Evolutionary conservation across 2,329 filamentous ascomycete species (phyloP).

Genomic region (Neoarthrinium moseri): DNA sequence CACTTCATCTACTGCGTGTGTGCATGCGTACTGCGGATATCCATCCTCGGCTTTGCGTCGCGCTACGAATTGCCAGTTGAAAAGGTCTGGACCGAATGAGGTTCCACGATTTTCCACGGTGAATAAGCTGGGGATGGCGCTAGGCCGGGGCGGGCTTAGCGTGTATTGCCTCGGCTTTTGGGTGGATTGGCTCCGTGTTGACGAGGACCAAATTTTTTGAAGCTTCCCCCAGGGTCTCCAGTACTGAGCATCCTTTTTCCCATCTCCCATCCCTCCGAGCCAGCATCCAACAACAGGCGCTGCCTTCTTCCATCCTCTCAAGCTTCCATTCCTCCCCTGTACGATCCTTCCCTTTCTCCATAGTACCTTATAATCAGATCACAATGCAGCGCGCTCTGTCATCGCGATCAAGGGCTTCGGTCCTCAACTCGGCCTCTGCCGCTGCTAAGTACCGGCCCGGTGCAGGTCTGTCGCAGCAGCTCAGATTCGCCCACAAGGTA

Average conservation of each 20-base stretch:
- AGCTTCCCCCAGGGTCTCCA: constrained; percentile 26
- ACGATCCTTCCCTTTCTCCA: constrained; percentile 17
- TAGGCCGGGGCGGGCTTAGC: constrained; percentile 30
- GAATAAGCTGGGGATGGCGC: constrained; percentile 17
- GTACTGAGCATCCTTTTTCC: constrained; percentile 15
- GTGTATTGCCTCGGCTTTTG: constrained; percentile 20
- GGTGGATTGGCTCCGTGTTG: constrained; percentile 8
- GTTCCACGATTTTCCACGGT: constrained; percentile 32
- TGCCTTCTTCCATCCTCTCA: constrained; percentile 25
- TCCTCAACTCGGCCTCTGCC: constrained; percentile 66
- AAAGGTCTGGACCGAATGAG: not conserved
- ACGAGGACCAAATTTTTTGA: constrained; percentile 31
- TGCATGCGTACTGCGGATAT: no score
- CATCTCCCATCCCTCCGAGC: constrained; percentile 15
- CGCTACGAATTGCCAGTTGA: not conserved
- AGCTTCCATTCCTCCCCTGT: constrained; percentile 27
- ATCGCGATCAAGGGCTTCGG: constrained; percentile 75
- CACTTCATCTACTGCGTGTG: no score
- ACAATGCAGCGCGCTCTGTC: constrained; percentile 96
- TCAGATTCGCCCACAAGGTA: constrained; percentile 98
- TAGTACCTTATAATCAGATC: constrained; percentile 31
- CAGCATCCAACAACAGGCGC: constrained; percentile 14
- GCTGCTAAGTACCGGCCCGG: constrained; percentile 63
- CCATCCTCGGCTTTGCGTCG: no score
- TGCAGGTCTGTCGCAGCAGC: constrained; percentile 75